Conservation (phyloP, 2,329 filamentous ascomycete species). For the Colletotrichum salicis region DNA sequence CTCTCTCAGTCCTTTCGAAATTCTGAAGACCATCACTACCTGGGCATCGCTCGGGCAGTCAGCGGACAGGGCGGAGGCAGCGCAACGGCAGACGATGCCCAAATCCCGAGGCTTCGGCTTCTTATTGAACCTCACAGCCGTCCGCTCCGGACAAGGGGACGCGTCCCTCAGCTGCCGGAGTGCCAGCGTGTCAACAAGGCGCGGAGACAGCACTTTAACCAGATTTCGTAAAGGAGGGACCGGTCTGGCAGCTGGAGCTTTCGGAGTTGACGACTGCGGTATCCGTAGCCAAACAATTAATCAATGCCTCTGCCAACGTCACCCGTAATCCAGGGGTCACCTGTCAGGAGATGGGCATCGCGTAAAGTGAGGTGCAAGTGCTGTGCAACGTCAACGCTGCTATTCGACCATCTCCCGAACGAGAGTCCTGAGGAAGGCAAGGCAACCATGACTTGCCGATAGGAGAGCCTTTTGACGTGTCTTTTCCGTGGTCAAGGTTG, state of each 20-base stretch:
- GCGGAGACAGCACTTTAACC: constrained; percentile 16
- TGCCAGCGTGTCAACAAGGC: constrained; percentile 16
- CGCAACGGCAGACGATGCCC: not conserved
- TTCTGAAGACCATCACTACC: constrained; percentile 4
- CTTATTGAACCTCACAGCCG: not conserved
- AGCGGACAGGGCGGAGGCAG: constrained; percentile 13
- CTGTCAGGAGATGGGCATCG: not conserved
- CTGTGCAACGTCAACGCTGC: constrained; percentile 14
- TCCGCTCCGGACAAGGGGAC: constrained; percentile 1
- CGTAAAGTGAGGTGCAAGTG: constrained; percentile 15
- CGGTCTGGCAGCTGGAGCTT: constrained; percentile 7
- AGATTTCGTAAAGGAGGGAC: constrained; percentile 22
- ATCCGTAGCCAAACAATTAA: not conserved
- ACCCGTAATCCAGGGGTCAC: constrained; percentile 8
- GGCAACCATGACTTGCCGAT: constrained; percentile 21
- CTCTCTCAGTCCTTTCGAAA: not conserved
- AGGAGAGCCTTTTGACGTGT: constrained; percentile 20
- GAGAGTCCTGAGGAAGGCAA: constrained; percentile 2
- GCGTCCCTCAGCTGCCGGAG: constrained; percentile 7
- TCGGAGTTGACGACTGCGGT: not conserved
- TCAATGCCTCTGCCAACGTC: constrained; percentile 8
- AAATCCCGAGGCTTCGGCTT: not conserved
- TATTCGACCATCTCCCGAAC: not conserved
- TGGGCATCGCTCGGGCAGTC: constrained; percentile 18
- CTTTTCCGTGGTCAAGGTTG: constrained; percentile 17